These are phyloP conservation scores for Pelargonium nanum DNA, from an alignment of 345 rosid species.

Conservation along the genomic window DNA sequence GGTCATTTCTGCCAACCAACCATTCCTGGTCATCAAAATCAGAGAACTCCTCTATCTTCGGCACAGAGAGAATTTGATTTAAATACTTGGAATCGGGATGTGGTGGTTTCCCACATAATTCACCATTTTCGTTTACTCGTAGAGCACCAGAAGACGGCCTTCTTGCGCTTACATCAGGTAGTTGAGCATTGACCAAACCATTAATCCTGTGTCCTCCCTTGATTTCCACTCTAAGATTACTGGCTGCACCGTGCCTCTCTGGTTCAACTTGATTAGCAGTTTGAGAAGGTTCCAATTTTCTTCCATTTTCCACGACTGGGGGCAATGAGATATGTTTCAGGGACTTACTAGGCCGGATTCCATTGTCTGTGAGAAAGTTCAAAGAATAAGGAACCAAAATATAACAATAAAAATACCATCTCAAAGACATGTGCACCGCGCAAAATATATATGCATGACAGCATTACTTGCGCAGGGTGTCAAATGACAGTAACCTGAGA, in stretches of 20 bases:
- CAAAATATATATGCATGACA: neutral
- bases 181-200: neutral
- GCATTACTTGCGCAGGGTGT: neutral
- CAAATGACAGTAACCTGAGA: conserved; percentile 1
- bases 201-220: neutral
- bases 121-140: conserved; percentile 1
- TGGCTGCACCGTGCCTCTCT: neutral
- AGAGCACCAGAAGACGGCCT: neutral
- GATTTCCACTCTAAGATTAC: neutral
- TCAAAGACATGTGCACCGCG: neutral
- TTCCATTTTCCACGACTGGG: conserved; percentile 4
- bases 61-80: neutral
- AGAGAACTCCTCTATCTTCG: neutral
- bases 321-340: neutral
- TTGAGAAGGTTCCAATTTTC: neutral
- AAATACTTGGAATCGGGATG: conserved; percentile 1
- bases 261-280: neutral
- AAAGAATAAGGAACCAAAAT: conserved; percentile 1
- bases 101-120: neutral
- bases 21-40: conserved; percentile 1
- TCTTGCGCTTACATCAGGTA: neutral
- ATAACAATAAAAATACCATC: conserved; percentile 4
- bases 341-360: neutral
- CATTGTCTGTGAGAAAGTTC: conserved; percentile 1
- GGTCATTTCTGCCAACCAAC: neutral